Base-by-base conservation (phyloP, 148 eudicot species). In the Nepenthes gracilis region DNA sequence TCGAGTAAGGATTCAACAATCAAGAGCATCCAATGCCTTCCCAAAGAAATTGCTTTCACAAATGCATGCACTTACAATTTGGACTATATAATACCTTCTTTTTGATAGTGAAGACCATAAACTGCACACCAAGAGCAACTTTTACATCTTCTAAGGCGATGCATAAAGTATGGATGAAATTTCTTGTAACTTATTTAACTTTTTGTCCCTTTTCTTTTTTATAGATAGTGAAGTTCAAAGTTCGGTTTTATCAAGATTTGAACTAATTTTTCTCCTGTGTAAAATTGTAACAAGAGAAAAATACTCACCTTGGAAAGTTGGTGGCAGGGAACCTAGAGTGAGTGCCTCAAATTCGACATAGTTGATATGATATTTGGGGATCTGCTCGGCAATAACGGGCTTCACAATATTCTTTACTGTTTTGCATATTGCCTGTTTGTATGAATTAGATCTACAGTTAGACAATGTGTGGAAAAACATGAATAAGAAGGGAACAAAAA, bases 381-480 rank as follows among this genome's bases (percentile, higher is more conserved):
- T 92, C 67, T 92, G 90, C 77, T 92, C 98, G 38, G 85, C 93
- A 56, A 92, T 85, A 56, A 88, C 84, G 69, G 90, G 86, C 54
- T 65, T 75, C 40, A 86, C 85, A 65, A 85, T 82, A 12, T 71
- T 75, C 80, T 72, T 85, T 40, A 72, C 94, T 57, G 81, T 82
- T 69, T 85, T 88, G 78, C 97, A 92, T 50, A 92, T 85, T 62
- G 97, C 96, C 97, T 92, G 70, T 43, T 47, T 13, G 55, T 56
- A 35, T 43, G 52, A 43, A 13, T 54, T 51, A 2, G 2, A 36
- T 10, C 34, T 23, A 3, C 14, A 64, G 9, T 4, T 10, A 54
- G 3, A 33, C 2, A 13, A 43, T 33, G 36, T 37, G 37, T 51
- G 45, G 12, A 7, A 5, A 7, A 34, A 36, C 12, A 48, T 2